Evolutionary conservation across 2,329 filamentous ascomycete species (phyloP), one percentile per base, ranked within the genome.

Genomic region (Colletotrichum sp.): DNA sequence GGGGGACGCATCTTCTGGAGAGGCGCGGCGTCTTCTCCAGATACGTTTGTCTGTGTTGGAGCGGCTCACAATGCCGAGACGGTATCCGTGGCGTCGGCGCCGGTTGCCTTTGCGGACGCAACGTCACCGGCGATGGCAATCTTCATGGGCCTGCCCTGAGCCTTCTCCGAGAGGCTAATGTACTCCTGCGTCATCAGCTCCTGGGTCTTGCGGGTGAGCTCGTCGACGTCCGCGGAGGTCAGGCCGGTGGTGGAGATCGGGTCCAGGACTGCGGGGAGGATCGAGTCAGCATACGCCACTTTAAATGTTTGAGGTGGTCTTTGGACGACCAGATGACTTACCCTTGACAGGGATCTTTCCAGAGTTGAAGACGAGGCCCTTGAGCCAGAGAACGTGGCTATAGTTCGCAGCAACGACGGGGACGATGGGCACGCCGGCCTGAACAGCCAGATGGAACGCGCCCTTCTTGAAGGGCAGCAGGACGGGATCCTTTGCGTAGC

Each of bases 391-490:
- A 39, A 96, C 82, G 82, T 95, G 91, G 80, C 93, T 93, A 84
- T 96, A 96, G 86, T 96, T 96, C 83, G 94, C 94, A 34, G 92
- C 91, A 63, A 96, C 93, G 44, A 98, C 90, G 0, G 97, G 97
- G 5, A 99, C 93, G 80, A 99, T 95, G 30, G 96, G 96, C 7
- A 98, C 97, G 79, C 95, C 94, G 3, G 96, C 96, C 88, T 99
- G 95, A 24, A 99, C 92, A 62, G 97, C 97, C 39, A 99, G 90
- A 85, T 99, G 96, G 86, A 99, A 99, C 63, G 96, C 97, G 76
- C 97, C 97, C 89, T 99, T 99, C 88, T 99, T 99, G 90, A 99
- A 99, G n/a, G 96, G 95, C 71, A 99, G 88, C 81, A 99, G 87
- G 75, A 90, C 91, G 3, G 97, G 95, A 71, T 96, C 93, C 80